Evolutionary conservation across 2,329 filamentous ascomycete species (phyloP), one percentile per base, ranked within the genome.

Genomic region (Penicillium expansum): DNA sequence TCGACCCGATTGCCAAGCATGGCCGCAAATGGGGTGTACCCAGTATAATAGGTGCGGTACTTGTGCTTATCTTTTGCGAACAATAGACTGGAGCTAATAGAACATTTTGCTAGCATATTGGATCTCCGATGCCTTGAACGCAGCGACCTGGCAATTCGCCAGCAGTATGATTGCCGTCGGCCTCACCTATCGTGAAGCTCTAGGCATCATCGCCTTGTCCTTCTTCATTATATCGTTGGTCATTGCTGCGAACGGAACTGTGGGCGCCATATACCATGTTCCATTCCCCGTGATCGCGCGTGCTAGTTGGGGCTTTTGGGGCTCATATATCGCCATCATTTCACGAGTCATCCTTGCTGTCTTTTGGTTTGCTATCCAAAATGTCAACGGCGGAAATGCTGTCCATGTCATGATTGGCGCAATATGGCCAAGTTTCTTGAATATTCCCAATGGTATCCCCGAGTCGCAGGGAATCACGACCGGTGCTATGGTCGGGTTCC

Each of bases 331-430:
- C 37, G 77, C 81, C 24, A 81, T 84, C 51, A 64, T 84, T 8
- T 82, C 79, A 0, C 76, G 82, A 11, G 76, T 78, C 38, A 79
- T 84, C 55, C 77, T 84, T 4, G 82, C 82, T 5, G 68, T 84
- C 18, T 83, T 85, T 70, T 85, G 83, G 87, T 84, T 88, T 52
- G 84, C 85, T 0, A 86, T 89, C 45, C 85, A 88, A 62, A 84
- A 82, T 39, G 83, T 84, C 58, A 86, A 86, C 60, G 86, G 86
- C 0, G 84, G 81, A 0, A 82, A 83, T 55, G 76, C 78, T 0
- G 75, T 83, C 9, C 73, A 74, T 5, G 78, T 80, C 42, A 82
- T 83, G 71, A 71, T 84, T 14, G 77, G 77, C 8, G 81, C 82
- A 1, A 84, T 85, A 60, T 80, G 76, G 76, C 76, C 76, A 2